These are phyloP conservation scores for Saccharomycopsis lassenensis DNA, from an alignment of 805 yeast genomes.

Conservation along the genomic window DNA sequence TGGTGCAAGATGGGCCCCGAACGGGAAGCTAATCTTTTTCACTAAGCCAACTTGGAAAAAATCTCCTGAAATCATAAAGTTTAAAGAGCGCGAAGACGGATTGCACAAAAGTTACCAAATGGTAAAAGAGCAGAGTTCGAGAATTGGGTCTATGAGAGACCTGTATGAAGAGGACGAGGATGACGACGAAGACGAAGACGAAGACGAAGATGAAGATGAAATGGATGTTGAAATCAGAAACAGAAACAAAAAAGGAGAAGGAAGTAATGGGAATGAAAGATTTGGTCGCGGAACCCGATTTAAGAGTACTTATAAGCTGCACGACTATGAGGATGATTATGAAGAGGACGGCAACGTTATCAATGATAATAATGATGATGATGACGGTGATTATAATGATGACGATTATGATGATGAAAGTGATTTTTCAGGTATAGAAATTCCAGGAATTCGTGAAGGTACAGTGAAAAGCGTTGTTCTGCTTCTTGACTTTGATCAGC, in stretches of 20 bases:
- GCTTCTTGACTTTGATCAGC: conserved; percentile 51
- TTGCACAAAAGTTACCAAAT: too few species aligned
- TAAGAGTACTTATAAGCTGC: too few species aligned
- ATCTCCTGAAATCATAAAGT: neutral
- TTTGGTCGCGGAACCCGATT: too few species aligned
- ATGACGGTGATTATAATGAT: conserved; percentile 27
- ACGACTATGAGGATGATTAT: conserved; percentile 15
- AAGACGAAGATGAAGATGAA: conserved; percentile 25
- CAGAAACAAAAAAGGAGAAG: too few species aligned
- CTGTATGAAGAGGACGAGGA: conserved; percentile 1
- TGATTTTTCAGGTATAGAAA: conserved; percentile 19
- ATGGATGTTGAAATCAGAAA: conserved; percentile 25
- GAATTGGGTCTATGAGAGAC: too few species aligned
- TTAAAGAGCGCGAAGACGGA: too few species aligned
- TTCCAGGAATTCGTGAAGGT: conserved; percentile 17
- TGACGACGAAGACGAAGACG: conserved; percentile 23
- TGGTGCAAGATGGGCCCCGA: conserved; percentile 19
- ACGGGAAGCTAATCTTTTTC: conserved; percentile 17
- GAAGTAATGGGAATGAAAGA: too few species aligned
- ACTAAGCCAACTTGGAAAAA: conserved; percentile 12
- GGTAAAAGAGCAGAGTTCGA: too few species aligned
- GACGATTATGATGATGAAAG: conserved; percentile 19
- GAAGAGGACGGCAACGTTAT: too few species aligned
- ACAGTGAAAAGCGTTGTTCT: conserved; percentile 30
- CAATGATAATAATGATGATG: conserved; percentile 24